Evolutionary conservation across 177 flowering plant species (phyloP).

Genomic region (Vitis hybrid): DNA sequence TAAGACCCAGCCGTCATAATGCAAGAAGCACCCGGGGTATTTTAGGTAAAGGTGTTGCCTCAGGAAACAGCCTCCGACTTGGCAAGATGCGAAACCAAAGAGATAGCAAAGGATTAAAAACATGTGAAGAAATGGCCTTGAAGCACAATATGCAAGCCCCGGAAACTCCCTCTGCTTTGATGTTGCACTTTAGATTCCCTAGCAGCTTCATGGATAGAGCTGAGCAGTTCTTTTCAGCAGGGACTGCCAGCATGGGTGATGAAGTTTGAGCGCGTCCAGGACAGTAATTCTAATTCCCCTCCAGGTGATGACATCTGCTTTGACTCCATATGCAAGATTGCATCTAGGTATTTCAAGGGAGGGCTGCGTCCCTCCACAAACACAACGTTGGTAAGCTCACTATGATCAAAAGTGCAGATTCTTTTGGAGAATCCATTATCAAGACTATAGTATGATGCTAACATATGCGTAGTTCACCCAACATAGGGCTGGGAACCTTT

Average conservation of each 20-base stretch:
- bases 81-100: slow-evolving; percentile 53
- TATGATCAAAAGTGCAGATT: too few relatives aligned
- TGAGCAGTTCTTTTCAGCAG: slow-evolving; percentile 71
- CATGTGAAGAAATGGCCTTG: slow-evolving; percentile 46
- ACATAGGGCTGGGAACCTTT: too few relatives aligned
- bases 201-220: slow-evolving; percentile 66
- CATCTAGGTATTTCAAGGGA: too few relatives aligned
- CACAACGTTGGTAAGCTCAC: too few relatives aligned
- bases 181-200: slow-evolving; percentile 74
- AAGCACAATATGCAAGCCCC: slow-evolving; percentile 35
- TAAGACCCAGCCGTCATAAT: slow-evolving; percentile 39
- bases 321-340: too few relatives aligned
- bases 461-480: too few relatives aligned
- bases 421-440: too few relatives aligned
- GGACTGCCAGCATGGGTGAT: slow-evolving; percentile 6
- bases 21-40: slow-evolving; percentile 28
- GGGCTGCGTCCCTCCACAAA: too few relatives aligned
- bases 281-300: not conserved
- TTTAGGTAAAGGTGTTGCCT: slow-evolving; percentile 33
- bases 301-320: too few relatives aligned
- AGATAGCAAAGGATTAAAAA: slow-evolving; percentile 51
- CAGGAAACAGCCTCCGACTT: slow-evolving; percentile 34
- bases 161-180: slow-evolving; percentile 38
- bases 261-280: slow-evolving; percentile 4
- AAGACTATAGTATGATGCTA: not conserved